Percentiles rank a stretch among this genome's conserved stretches.
Evolutionary conservation across 306 rosid species (phyloP).

Genomic region (Mucuna pruriens): DNA sequence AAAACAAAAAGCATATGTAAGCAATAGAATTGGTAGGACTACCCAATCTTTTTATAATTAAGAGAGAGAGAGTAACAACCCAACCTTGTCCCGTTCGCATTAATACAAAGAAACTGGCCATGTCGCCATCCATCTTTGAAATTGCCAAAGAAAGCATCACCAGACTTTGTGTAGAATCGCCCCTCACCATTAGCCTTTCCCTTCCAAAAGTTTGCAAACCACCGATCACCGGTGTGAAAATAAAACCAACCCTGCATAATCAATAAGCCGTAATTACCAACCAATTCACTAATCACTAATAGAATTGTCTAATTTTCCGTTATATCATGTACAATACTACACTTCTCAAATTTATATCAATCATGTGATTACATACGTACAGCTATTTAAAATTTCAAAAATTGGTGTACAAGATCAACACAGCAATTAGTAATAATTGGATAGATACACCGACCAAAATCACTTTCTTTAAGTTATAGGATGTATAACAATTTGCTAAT

Average conservation of each 20-base stretch:
- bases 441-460: neutral
- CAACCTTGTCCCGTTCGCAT: constrained; percentile 79
- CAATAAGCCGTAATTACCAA: constrained; percentile 32
- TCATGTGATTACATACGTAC: neutral
- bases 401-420: constrained; percentile 7
- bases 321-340: neutral
- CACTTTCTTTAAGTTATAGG: neutral
- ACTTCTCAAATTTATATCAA: constrained; percentile 25
- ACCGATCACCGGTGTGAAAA: constrained; percentile 87
- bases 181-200: constrained; percentile 98
- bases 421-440: neutral
- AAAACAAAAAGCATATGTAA: neutral
- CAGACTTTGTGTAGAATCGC: constrained; percentile 84
- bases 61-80: neutral
- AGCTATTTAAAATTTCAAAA: too few relatives aligned
- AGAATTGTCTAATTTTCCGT: neutral
- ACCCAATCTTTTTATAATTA: neutral
- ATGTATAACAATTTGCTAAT: neutral
- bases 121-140: constrained; percentile 94
- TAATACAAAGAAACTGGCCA: constrained; percentile 81
- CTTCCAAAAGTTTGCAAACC: constrained; percentile 98
- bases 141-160: constrained; percentile 86
- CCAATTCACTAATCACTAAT: constrained; percentile 8
- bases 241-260: constrained; percentile 88
- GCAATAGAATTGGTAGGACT: neutral